Evolutionary conservation across 148 eudicot genomes (phyloP).

Genomic region (Rhododendron molle): DNA sequence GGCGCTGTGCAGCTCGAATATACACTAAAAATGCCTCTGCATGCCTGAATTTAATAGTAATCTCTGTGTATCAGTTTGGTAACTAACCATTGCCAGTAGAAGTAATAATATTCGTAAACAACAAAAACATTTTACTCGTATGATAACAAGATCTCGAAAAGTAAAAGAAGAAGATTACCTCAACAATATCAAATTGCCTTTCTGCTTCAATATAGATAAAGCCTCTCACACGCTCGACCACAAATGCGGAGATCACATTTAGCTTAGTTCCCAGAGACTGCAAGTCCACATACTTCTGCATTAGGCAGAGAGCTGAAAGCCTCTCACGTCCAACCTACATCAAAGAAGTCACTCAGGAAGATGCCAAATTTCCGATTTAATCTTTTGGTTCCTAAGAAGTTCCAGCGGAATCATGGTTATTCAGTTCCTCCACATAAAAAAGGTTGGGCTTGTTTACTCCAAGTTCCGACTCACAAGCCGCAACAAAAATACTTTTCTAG

Average conservation of each 20-base stretch:
- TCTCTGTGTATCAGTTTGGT: background rate
- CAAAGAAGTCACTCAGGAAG: slow-evolving; percentile 11
- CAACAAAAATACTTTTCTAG: background rate
- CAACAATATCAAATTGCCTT: slow-evolving; percentile 65
- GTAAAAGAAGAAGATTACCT: slow-evolving; percentile 33
- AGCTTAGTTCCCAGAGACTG: slow-evolving; percentile 59
- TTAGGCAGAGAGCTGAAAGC: slow-evolving; percentile 75
- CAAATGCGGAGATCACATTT: slow-evolving; percentile 72
- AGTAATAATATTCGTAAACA: background rate
- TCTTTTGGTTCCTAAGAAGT: background rate
- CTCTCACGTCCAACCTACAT: slow-evolving; percentile 88
- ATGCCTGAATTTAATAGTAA: slow-evolving; percentile 49
- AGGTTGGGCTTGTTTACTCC: background rate
- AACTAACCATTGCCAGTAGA: background rate
- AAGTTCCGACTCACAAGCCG: background rate
- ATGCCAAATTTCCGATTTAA: background rate
- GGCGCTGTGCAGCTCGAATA: slow-evolving; percentile 48
- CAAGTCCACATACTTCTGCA: slow-evolving; percentile 81
- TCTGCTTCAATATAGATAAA: slow-evolving; percentile 80
- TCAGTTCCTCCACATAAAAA: no score
- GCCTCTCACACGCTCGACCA: slow-evolving; percentile 76
- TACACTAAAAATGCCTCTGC: slow-evolving; percentile 65
- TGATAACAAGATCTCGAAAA: background rate
- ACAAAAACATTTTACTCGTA: background rate
- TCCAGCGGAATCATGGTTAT: background rate